Percentiles rank a stretch among this genome's conserved stretches.
Conservation (phyloP, 768 basidiomycete genomes). For the Termitomyces titanicus region DNA sequence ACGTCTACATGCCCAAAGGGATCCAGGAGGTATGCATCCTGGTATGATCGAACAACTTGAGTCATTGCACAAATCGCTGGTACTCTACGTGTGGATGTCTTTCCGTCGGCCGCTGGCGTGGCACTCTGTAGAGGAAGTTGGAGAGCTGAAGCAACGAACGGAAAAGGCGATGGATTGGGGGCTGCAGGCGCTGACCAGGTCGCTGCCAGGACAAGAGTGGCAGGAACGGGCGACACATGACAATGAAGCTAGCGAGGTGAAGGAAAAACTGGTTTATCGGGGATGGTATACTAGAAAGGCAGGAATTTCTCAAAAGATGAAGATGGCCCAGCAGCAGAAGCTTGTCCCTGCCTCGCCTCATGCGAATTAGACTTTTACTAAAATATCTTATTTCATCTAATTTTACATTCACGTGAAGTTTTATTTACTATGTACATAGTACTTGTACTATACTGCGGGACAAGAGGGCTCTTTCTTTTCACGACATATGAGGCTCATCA, state of each 20-base stretch:
- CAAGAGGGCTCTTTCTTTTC: too few relatives aligned
- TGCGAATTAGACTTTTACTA: too few relatives aligned
- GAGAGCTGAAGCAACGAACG: constrained; percentile 52
- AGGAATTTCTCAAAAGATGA: not conserved
- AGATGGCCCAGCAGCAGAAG: not conserved
- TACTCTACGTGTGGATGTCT: constrained; percentile 82
- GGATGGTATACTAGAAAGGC: not conserved
- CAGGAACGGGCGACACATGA: too few relatives aligned
- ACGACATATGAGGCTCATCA: too few relatives aligned
- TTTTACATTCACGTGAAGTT: not conserved
- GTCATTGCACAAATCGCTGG: constrained; percentile 69
- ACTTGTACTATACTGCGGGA: too few relatives aligned
- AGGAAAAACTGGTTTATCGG: not conserved
- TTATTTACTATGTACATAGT: not conserved
- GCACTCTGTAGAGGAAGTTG: constrained; percentile 46
- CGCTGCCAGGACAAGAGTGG: not conserved
- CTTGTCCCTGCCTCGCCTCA: too few relatives aligned
- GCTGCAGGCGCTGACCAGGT: constrained; percentile 38
- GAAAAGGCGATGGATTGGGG: constrained; percentile 69
- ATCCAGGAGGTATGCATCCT: constrained; percentile 4
- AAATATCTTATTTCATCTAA: too few relatives aligned
- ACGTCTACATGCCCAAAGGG: constrained; percentile 22
- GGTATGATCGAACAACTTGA: constrained; percentile 46
- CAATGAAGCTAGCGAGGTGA: too few relatives aligned
- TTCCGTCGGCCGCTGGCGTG: constrained; percentile 71